Evolutionary conservation across 441 rosid species (phyloP).

Genomic region (Adansonia rubrostipa): DNA sequence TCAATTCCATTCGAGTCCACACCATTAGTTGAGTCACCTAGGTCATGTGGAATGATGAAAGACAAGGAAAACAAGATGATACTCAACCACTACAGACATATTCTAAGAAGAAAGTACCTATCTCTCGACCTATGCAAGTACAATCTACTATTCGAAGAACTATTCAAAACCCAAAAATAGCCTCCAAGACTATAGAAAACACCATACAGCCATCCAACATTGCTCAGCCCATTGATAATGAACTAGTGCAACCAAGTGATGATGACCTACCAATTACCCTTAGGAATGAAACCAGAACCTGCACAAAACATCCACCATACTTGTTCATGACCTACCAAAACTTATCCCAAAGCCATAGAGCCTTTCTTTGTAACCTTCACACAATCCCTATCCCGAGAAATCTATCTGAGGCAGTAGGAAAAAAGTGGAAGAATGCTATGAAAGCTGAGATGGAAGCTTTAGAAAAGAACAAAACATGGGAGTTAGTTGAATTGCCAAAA

Average conservation of each 20-base stretch:
- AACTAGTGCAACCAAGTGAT: background rate
- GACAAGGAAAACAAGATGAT: background rate
- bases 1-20: too few relatives aligned
- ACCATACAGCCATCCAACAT: background rate
- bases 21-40: background rate
- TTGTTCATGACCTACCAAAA: background rate
- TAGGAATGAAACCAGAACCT: background rate
- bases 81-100: background rate
- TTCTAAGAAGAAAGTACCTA: background rate
- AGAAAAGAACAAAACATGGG: background rate
- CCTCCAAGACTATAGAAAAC: background rate
- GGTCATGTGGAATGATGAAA: background rate
- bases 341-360: background rate
- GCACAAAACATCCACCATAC: background rate
- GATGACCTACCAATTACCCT: background rate
- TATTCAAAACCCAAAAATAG: background rate
- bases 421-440: background rate
- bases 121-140: background rate
- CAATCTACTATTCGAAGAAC: too few relatives aligned
- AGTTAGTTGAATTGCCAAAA: background rate
- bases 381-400: background rate
- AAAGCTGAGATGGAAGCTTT: background rate
- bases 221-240: background rate
- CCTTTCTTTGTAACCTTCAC: background rate
- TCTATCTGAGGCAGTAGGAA: background rate